phyloP scores from a whole-genome alignment of 2,329 filamentous ascomycete genomes.

The Aspergillus tamarii region DNA sequence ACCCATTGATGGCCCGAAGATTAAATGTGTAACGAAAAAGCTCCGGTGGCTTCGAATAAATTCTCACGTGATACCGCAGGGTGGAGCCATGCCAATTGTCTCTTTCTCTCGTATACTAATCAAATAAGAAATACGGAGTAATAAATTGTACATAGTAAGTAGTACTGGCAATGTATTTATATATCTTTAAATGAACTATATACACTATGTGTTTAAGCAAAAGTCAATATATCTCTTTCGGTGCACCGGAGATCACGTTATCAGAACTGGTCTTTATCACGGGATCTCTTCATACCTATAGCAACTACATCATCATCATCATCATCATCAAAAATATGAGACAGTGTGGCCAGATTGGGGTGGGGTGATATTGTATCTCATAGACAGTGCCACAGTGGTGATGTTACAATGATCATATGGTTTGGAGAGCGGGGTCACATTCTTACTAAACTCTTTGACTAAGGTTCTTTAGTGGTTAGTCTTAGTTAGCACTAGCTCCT shows the following conservation, averaged over 20 bases:
- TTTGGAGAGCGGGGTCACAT: not conserved
- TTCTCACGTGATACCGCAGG: not conserved
- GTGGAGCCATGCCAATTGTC: not conserved
- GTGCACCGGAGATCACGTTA: not conserved
- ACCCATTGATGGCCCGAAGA: not conserved
- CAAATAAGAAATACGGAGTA: not conserved
- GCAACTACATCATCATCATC: not conserved
- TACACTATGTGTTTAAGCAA: not conserved
- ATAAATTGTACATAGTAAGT: not conserved
- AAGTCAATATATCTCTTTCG: not conserved
- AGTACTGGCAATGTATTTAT: too few relatives aligned
- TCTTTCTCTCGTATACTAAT: not conserved
- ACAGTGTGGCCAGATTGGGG: not conserved
- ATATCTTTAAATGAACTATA: not conserved
- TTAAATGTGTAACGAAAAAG: not conserved
- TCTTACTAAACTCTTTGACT: not conserved
- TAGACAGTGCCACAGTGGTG: not conserved
- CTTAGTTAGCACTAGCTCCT: not conserved
- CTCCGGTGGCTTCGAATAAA: not conserved
- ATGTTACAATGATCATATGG: constrained; percentile 7
- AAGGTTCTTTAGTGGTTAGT: not conserved
- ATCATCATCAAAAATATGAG: not conserved
- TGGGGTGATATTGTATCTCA: constrained; percentile 1
- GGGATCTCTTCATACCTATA: not conserved
- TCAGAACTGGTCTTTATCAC: not conserved